Evolutionary conservation across 768 basidiomycete genomes (phyloP).

Genomic region (Agrocybe pediades): DNA sequence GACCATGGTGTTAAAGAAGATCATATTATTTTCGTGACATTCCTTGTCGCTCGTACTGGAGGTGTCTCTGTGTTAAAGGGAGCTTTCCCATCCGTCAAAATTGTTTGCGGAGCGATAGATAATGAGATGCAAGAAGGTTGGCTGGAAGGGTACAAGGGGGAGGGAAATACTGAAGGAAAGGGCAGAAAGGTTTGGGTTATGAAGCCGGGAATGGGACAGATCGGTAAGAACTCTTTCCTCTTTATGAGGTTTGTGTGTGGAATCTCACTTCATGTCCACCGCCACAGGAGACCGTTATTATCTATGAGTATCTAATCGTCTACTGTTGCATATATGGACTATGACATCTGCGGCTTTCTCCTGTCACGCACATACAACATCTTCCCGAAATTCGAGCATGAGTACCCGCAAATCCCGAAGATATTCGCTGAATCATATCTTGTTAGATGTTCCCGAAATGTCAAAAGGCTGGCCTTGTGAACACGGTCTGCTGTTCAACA

Average conservation of each 20-base stretch:
- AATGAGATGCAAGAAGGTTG: constrained; percentile 74
- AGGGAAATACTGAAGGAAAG: constrained; percentile 47
- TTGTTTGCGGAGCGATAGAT: constrained; percentile 86
- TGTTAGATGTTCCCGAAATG: too few species aligned
- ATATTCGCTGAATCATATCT: too few species aligned
- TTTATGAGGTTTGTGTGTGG: background rate
- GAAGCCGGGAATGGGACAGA: constrained; percentile 88
- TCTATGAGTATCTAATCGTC: constrained; percentile 20
- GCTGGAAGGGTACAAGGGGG: constrained; percentile 58
- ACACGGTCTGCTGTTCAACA: background rate
- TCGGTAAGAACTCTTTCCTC: constrained; percentile 47
- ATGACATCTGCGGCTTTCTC: too few species aligned
- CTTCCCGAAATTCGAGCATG: too few species aligned
- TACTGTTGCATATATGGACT: background rate
- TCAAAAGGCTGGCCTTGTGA: background rate
- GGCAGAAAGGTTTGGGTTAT: constrained; percentile 79
- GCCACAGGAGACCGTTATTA: constrained; percentile 43
- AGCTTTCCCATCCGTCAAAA: constrained; percentile 84
- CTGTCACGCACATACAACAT: too few species aligned
- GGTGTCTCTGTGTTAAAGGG: constrained; percentile 75
- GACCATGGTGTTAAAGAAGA: constrained; percentile 90
- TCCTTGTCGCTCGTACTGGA: constrained; percentile 83
- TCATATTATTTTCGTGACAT: constrained; percentile 87
- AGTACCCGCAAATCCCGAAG: too few species aligned
- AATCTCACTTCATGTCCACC: background rate